Conservation (phyloP, 495 filamentous ascomycete genomes). For the Penicillium coprophilum region DNA sequence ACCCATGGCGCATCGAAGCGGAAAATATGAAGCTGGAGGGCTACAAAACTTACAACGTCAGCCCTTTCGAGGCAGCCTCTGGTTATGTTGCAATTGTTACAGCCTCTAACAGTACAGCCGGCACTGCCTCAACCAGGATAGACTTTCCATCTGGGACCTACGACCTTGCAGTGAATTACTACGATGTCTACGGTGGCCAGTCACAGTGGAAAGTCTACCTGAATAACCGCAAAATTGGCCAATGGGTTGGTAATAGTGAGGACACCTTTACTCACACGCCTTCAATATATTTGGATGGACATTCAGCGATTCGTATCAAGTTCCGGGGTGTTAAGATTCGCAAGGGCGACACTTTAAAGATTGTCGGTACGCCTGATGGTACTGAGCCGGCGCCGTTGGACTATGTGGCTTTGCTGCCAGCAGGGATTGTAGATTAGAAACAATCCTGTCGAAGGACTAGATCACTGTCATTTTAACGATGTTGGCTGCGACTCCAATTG, state of each 20-base stretch:
- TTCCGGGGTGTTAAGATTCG: constrained; percentile 51
- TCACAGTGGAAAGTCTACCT: constrained; percentile 54
- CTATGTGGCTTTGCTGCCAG: constrained; percentile 62
- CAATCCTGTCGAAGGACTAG: neutral
- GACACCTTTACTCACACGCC: constrained; percentile 55
- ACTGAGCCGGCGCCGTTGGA: constrained; percentile 64
- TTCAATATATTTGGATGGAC: constrained; percentile 58
- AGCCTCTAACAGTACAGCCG: constrained; percentile 46
- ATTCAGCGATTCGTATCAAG: constrained; percentile 62
- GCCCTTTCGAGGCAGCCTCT: constrained; percentile 57
- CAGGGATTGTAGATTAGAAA: constrained; percentile 57
- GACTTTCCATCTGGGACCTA: constrained; percentile 53
- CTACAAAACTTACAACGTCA: constrained; percentile 51
- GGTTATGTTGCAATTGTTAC: constrained; percentile 49
- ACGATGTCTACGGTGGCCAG: constrained; percentile 56
- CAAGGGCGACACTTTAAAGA: constrained; percentile 57
- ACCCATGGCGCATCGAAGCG: constrained; percentile 64
- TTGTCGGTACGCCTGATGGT: constrained; percentile 59
- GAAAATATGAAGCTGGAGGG: constrained; percentile 59
- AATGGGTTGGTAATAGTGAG: constrained; percentile 59
- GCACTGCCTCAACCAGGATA: constrained; percentile 49
- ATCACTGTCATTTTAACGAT: neutral
- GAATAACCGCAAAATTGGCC: constrained; percentile 50
- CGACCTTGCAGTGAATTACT: constrained; percentile 66
- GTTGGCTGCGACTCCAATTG: neutral